phyloP scores from a whole-genome alignment of 208 protist species.

The Acanthamoeba castellanii region DNA sequence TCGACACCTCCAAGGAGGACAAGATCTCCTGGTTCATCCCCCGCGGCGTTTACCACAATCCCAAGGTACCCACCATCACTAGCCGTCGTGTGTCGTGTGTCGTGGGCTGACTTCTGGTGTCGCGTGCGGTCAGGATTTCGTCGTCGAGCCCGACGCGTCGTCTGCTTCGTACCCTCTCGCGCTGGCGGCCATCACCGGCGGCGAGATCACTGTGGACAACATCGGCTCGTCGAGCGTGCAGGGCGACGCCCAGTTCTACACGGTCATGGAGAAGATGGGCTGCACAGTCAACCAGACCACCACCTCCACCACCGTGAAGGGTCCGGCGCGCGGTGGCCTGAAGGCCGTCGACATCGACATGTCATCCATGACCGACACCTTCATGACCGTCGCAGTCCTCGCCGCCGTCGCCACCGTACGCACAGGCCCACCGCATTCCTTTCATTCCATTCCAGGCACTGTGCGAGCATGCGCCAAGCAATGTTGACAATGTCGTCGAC shows the following conservation, averaged over 20 bases:
- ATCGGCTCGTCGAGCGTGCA: conserved; percentile 85
- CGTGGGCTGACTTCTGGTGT: neutral
- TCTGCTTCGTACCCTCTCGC: conserved; percentile 89
- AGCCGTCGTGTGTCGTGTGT: too few relatives aligned
- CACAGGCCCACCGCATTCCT: neutral
- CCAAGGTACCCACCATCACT: neutral
- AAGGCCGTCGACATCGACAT: conserved; percentile 88
- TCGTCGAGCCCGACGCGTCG: conserved; percentile 89
- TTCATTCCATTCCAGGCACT: neutral
- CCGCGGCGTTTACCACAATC: conserved; percentile 70
- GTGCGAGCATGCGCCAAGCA: neutral
- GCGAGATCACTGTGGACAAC: conserved; percentile 83
- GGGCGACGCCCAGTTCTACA: conserved; percentile 88
- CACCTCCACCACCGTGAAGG: conserved; percentile 82
- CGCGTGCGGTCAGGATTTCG: conserved; percentile 6
- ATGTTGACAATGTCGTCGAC: neutral
- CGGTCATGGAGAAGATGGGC: conserved; percentile 87
- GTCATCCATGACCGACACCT: conserved; percentile 90
- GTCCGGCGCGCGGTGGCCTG: conserved; percentile 55
- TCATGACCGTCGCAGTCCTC: conserved; percentile 90
- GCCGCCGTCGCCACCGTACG: conserved; percentile 79
- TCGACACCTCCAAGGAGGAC: conserved; percentile 18
- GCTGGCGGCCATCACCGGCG: conserved; percentile 88
- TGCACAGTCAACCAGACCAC: conserved; percentile 85
- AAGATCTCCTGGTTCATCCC: conserved; percentile 70